Evolutionary conservation across 176 grass and related monocot genomes (phyloP), one percentile per base, ranked within the genome.

Genomic region (Oryza nivara): DNA sequence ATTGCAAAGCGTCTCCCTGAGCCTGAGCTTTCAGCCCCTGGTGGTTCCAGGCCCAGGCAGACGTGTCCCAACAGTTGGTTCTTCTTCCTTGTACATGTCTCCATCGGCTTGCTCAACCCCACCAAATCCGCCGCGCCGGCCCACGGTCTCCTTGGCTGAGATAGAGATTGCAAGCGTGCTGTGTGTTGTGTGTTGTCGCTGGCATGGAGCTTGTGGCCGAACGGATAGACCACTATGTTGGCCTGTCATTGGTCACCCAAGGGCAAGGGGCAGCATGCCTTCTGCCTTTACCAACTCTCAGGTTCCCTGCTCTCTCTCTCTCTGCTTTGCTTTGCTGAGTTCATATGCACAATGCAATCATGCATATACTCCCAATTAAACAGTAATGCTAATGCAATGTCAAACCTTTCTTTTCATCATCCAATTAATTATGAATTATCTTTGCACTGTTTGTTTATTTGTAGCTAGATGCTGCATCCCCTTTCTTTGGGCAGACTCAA

Each of bases 221-320:
- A 87, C 80, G 19, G 85, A 91, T 87, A 87, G 70, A 80, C 80
- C 89, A 87, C 89, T 46, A 87, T 23, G 70, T 45, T 0, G 49
- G 9, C 13, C 43, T 6, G 80, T 76, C 89, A 91, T 91, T 91
- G 85, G 89, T 22, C 74, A 46, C 26, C 26, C 61, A 34, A 4
- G 73, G 34, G 25, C 73, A 86, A 77, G 71, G 63, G 79, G 70
- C 28, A 76, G 67, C 78, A 44, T 88, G 83, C 83, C 34, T 41
- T 41, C 40, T 67, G 83, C 56, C 35, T 86, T 86, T 68, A 73
- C 74, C 67, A 49, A 75, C 38, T 22, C 67, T 65, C 51, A 63
- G 64, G 78, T 80, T 52, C 51, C 51, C 82, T 85, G 70, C 36
- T 38, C 36, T 48, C 36, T 48, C 36, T 48, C 48, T 15, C 48